Conservation (phyloP, 2,329 filamentous ascomycete genomes). For the Fusarium austroafricanum region DNA sequence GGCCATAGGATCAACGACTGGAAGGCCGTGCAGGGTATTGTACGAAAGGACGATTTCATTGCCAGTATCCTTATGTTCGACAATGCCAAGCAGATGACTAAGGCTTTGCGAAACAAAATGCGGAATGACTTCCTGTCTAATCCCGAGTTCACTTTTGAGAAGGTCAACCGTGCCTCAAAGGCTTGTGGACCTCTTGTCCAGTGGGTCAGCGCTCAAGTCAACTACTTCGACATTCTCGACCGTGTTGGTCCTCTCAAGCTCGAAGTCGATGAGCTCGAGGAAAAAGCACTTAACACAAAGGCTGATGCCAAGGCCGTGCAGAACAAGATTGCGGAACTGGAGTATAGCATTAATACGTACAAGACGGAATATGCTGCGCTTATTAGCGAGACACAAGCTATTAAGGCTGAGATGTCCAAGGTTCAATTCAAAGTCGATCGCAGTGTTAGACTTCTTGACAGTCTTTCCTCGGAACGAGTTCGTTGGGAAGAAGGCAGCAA, state of each 20-base stretch:
- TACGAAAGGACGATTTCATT: conserved; percentile 96
- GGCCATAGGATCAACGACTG: conserved; percentile 91
- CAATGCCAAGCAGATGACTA: conserved; percentile 95
- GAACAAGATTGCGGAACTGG: conserved; percentile 84
- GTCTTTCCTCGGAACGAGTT: conserved; percentile 89
- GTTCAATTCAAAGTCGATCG: conserved; percentile 99
- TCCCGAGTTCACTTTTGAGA: conserved; percentile 95
- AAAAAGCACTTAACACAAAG: conserved; percentile 90
- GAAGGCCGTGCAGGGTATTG: conserved; percentile 89
- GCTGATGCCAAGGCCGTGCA: conserved; percentile 93
- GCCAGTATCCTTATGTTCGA: conserved; percentile 97
- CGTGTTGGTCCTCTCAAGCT: conserved; percentile 91
- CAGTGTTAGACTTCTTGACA: conserved; percentile 93
- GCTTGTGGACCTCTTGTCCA: conserved; percentile 96
- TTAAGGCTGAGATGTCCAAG: conserved; percentile 95
- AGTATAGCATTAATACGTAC: conserved; percentile 92
- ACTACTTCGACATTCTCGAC: conserved; percentile 97
- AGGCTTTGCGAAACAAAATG: conserved; percentile 84
- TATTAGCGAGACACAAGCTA: conserved; percentile 96
- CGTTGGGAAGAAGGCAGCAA: conserved; percentile 98
- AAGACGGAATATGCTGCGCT: conserved; percentile 95
- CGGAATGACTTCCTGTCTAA: conserved; percentile 90
- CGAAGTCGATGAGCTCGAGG: conserved; percentile 88
- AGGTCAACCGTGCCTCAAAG: conserved; percentile 95
- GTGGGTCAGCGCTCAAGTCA: conserved; percentile 97